A percentile compares a stretch with the other conserved stretches of the same genome.
phyloP scores from a whole-genome alignment of 2,329 filamentous ascomycete genomes.

The Colletotrichum sp. region DNA sequence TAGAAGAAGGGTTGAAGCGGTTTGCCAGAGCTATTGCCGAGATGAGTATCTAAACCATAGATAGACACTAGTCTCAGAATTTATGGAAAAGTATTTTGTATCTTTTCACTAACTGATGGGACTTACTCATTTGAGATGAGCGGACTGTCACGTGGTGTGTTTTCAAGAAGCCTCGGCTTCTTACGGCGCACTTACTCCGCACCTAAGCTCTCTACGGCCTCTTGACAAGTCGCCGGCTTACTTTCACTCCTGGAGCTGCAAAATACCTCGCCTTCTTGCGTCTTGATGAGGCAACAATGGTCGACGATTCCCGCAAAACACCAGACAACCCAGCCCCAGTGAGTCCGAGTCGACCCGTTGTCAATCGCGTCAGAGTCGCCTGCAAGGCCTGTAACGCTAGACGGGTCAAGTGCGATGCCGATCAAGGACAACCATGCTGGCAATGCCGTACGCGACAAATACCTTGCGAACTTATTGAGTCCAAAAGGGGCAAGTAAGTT shows the following conservation, averaged over 20 bases:
- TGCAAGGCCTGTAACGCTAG: conserved; percentile 5
- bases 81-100: neutral
- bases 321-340: neutral
- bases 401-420: conserved; percentile 9
- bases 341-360: neutral
- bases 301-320: neutral
- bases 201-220: neutral
- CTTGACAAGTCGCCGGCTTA: neutral
- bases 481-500: conserved; percentile 2
- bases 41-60: neutral
- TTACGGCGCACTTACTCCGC: neutral
- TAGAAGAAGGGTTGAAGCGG: conserved; percentile 22
- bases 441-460: conserved; percentile 3
- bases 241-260: neutral
- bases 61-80: neutral
- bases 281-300: neutral
- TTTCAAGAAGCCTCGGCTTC: neutral
- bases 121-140: neutral
- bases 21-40: neutral
- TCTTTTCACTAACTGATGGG: neutral
- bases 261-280: neutral
- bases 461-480: conserved; percentile 2
- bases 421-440: conserved; percentile 3
- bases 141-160: neutral
- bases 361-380: conserved; percentile 23